Evolutionary conservation across 257 asterid genomes (phyloP), one percentile per base, ranked within the genome.

Genomic region (Nicotiana tabacum): DNA sequence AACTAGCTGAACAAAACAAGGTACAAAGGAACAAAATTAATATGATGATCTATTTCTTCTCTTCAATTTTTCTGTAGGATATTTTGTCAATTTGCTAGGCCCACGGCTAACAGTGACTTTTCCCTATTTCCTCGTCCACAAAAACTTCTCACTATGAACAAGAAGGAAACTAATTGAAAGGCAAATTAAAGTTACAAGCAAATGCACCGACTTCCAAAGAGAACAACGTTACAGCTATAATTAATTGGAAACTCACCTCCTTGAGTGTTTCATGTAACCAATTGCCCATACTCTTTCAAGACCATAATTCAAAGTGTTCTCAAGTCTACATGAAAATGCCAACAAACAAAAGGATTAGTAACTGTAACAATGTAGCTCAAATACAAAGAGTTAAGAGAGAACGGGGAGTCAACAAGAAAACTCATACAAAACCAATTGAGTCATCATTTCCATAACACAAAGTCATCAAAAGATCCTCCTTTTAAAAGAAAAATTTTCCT

Each of bases 231-330:
- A 27, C 64, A 3, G 16, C 27, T 8, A 76, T 27, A 51, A 8
- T 15, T 48, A 6, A 76, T 51, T 48, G 79, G 53, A 48, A 80
- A 81, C 92, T 86, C 87, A 96, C 99, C 98, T 85, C 81, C 99
- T 89, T 53, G 99, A 96, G 82, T 97, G 88, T 90, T 88, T 94
- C 86, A 94, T 90, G 94, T 87, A 95, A 81, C 98, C 96, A 84
- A 95, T 83, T 6, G 99, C 93, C 99, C 99, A 96, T 86, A 96
- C 99, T 89, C 99, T 91, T 88, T 96, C 98, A 88, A 96, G 97
- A 46, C 98, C 97, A 91, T 96, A 96, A 85, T 96, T 95, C 90
- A 96, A 84, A 11, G 99, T 96, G 88, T 95, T 93, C 86, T 96
- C 99, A 81, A 93, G 95, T 86, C 99, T 96, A 95, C 86, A 86